Percentiles rank a stretch among this genome's conserved stretches.
Conservation (phyloP, 257 asterid genomes). For the Solanum bulbocastanum region DNA sequence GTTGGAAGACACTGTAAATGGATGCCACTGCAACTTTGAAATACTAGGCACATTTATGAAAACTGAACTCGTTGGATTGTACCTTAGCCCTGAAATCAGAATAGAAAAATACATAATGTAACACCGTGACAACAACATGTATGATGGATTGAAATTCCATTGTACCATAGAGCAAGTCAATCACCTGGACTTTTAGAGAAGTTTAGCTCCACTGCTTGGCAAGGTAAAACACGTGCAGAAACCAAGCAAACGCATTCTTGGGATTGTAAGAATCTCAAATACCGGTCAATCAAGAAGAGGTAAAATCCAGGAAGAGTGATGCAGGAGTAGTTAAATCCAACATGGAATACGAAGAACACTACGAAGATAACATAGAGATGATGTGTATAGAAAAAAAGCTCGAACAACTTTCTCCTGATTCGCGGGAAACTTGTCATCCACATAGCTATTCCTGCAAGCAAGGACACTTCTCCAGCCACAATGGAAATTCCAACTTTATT, state of each 20-base stretch:
- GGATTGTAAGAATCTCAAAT: slow-evolving; percentile 52
- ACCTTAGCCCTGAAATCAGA: slow-evolving; percentile 11
- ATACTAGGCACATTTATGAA: slow-evolving; percentile 25
- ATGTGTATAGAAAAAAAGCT: slow-evolving; percentile 48
- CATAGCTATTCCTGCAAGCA: slow-evolving; percentile 26
- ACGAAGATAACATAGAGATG: slow-evolving; percentile 36
- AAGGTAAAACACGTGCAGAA: slow-evolving; percentile 47
- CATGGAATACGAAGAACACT: slow-evolving; percentile 55
- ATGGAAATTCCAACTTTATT: slow-evolving; percentile 42
- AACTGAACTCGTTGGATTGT: slow-evolving; percentile 19
- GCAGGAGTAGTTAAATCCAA: slow-evolving; percentile 52
- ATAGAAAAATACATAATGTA: neutral
- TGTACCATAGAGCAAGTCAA: neutral
- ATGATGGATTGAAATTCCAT: neutral
- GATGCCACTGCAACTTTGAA: slow-evolving; percentile 41
- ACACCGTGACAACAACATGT: neutral
- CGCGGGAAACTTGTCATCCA: slow-evolving; percentile 44
- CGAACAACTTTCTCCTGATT: slow-evolving; percentile 49
- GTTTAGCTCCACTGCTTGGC: slow-evolving; percentile 42
- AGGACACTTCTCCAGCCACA: slow-evolving; percentile 50
- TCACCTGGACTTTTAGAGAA: slow-evolving; percentile 57
- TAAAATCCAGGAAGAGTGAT: slow-evolving; percentile 58
- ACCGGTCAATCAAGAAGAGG: slow-evolving; percentile 51
- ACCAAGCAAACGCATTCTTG: slow-evolving; percentile 23
- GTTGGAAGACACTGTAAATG: slow-evolving; percentile 29